These are phyloP conservation scores for Suillus ampliporus DNA, from an alignment of 768 basidiomycete genomes.

Conservation along the genomic window DNA sequence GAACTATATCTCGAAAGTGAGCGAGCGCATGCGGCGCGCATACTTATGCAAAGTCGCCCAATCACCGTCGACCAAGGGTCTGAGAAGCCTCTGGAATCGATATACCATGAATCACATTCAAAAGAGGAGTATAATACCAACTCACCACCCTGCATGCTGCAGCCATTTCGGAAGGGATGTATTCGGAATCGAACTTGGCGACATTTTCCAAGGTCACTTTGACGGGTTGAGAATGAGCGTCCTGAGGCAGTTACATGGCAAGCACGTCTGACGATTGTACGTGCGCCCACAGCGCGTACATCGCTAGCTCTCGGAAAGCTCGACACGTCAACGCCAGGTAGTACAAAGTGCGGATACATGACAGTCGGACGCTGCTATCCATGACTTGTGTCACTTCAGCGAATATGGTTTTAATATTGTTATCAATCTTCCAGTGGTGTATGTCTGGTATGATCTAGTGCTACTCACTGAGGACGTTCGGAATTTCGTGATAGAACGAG, in stretches of 20 bases:
- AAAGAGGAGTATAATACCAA: not conserved
- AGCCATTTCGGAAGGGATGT: too few species aligned
- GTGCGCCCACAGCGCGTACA: not conserved
- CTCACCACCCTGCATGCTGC: not conserved
- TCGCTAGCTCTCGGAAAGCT: not conserved
- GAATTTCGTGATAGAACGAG: not conserved
- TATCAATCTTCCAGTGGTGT: not conserved
- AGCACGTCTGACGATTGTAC: not conserved
- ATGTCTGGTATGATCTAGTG: not conserved
- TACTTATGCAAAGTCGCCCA: not conserved
- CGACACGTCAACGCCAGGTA: not conserved
- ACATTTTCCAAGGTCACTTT: not conserved
- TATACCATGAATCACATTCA: not conserved
- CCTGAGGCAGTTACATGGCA: not conserved
- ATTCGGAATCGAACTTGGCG: too few species aligned
- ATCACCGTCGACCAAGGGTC: not conserved
- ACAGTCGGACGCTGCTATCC: not conserved
- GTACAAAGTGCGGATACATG: not conserved
- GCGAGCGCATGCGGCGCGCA: not conserved
- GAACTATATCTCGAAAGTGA: not conserved
- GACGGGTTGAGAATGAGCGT: slow-evolving; percentile 1
- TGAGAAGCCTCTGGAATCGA: not conserved
- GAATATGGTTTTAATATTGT: not conserved
- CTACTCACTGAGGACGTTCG: too few species aligned
- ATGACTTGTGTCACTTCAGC: not conserved